Percentiles rank a stretch among this genome's conserved stretches.
phyloP scores from a whole-genome alignment of 805 yeast genomes.

The Wickerhamomyces ciferrii region DNA sequence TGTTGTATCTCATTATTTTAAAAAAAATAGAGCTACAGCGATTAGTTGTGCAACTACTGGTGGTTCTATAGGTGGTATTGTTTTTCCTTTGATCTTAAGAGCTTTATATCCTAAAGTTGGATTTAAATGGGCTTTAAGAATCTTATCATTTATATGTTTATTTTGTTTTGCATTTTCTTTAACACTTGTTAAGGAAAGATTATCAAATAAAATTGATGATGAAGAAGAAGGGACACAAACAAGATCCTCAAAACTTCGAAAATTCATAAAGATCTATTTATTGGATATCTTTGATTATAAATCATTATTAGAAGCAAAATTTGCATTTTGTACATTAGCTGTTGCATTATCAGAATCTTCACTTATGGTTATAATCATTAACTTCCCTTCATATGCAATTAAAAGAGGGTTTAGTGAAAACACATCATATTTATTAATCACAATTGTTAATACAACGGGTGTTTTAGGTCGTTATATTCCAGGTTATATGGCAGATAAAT shows the following conservation, averaged over 20 bases:
- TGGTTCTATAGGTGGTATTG: slow-evolving; percentile 54
- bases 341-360: slow-evolving; percentile 41
- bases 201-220: slow-evolving; percentile 24
- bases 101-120: slow-evolving; percentile 45
- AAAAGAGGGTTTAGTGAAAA: slow-evolving; percentile 28
- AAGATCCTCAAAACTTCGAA: slow-evolving; percentile 19
- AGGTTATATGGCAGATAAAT: slow-evolving; percentile 34
- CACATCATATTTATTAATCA: slow-evolving; percentile 37
- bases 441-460: slow-evolving; percentile 37
- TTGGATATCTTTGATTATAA: slow-evolving; percentile 26
- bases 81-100: slow-evolving; percentile 51
- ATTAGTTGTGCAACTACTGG: slow-evolving; percentile 46
- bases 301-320: slow-evolving; percentile 38
- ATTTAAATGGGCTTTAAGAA: slow-evolving; percentile 55
- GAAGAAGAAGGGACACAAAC: slow-evolving; percentile 19
- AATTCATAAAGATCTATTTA: slow-evolving; percentile 10
- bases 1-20: slow-evolving; percentile 63
- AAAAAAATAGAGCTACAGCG: slow-evolving; percentile 52
- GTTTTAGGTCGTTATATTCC: slow-evolving; percentile 34
- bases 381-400: slow-evolving; percentile 40
- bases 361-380: slow-evolving; percentile 40
- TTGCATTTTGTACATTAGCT: slow-evolving; percentile 34
- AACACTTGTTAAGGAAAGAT: slow-evolving; percentile 35
- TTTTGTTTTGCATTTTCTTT: slow-evolving; percentile 30
- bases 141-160: slow-evolving; percentile 42